phyloP scores from a whole-genome alignment of 345 rosid genomes.

The Geranium brycei region DNA sequence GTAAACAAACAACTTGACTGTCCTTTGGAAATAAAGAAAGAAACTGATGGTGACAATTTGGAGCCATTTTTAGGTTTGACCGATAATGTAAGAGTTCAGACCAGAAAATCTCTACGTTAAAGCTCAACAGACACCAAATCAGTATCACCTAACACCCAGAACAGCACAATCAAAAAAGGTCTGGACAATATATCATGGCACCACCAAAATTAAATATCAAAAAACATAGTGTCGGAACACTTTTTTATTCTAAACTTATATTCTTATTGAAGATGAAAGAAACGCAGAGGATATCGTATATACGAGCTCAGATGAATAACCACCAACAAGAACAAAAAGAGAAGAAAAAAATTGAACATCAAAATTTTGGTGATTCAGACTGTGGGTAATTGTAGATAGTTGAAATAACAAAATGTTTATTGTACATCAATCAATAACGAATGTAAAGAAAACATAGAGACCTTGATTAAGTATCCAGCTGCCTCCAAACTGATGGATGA shows the following conservation, averaged over 20 bases:
- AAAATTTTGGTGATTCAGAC: neutral
- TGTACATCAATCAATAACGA: neutral
- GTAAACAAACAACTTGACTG: neutral
- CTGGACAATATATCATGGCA: too few species aligned
- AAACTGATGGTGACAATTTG: neutral
- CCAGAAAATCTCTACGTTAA: neutral
- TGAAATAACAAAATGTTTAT: neutral
- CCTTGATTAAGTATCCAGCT: neutral
- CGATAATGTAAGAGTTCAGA: neutral
- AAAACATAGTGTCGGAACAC: too few species aligned
- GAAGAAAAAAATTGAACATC: neutral
- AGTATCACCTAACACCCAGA: too few species aligned
- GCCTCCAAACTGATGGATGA: neutral
- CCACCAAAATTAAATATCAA: too few species aligned
- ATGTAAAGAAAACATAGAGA: neutral
- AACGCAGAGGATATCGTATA: neutral
- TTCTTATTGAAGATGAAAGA: neutral
- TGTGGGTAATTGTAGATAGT: neutral
- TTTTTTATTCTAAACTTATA: too few species aligned
- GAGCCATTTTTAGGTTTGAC: neutral
- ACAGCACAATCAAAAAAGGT: too few species aligned
- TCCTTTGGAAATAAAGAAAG: neutral
- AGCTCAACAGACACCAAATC: too few species aligned
- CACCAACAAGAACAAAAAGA: too few species aligned
- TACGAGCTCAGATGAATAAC: neutral